Percentiles rank a stretch among this genome's conserved stretches.
Evolutionary conservation across 2,329 filamentous ascomycete species (phyloP).

Genomic region (Cladosporium halotolerans): DNA sequence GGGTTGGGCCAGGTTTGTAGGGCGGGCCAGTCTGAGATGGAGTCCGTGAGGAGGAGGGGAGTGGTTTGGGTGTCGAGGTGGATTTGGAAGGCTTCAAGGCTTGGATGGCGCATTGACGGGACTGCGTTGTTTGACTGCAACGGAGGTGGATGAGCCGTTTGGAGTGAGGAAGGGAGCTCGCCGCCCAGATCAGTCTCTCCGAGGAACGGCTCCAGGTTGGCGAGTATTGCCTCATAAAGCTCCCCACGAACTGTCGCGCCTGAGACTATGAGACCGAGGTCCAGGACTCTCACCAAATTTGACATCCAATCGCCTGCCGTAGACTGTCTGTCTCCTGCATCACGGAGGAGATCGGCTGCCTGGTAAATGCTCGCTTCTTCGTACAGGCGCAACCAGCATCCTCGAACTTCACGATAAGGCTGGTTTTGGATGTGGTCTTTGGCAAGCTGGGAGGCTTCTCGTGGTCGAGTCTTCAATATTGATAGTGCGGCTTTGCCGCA

Average conservation of each 20-base stretch:
- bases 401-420: conserved; percentile 59
- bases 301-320: conserved; percentile 43
- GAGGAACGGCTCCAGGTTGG: conserved; percentile 38
- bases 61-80: conserved; percentile 20
- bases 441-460: conserved; percentile 54
- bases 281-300: conserved; percentile 59
- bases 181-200: not conserved
- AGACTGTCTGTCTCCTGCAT: not conserved
- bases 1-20: conserved; percentile 68
- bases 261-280: conserved; percentile 70
- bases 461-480: conserved; percentile 32
- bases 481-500: conserved; percentile 37
- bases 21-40: conserved; percentile 71
- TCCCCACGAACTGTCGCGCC: conserved; percentile 55
- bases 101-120: not conserved
- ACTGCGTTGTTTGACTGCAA: conserved; percentile 13
- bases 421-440: conserved; percentile 65
- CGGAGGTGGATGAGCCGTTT: conserved; percentile 8
- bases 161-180: conserved; percentile 10
- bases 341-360: conserved; percentile 35
- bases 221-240: conserved; percentile 44
- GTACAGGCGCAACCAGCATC: conserved; percentile 64
- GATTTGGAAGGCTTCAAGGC: conserved; percentile 24
- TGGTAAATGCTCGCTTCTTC: conserved; percentile 63
- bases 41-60: conserved; percentile 64